Evolutionary conservation across 129 eudicot species (phyloP).

Genomic region (Logfia minima): DNA sequence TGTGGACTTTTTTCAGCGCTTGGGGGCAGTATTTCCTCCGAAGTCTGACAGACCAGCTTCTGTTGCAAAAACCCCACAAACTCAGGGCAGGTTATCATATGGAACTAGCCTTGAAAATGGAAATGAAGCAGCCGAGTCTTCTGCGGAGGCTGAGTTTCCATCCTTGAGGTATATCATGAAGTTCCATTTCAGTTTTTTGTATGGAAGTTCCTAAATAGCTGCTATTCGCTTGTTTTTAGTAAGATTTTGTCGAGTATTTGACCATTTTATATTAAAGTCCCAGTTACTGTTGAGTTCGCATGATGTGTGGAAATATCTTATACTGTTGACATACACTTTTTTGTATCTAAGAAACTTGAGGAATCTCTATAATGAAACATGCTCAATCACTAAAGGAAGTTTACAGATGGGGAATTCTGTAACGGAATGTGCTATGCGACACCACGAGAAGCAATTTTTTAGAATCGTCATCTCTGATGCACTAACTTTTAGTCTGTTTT

Average conservation of each 20-base stretch:
- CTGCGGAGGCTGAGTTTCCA: conserved; percentile 88
- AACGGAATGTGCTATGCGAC: conserved; percentile 2
- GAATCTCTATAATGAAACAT: neutral
- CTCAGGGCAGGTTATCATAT: conserved; percentile 61
- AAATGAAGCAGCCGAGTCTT: conserved; percentile 60
- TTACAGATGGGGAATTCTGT: neutral
- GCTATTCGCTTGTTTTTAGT: neutral
- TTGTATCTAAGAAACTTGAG: conserved; percentile 1
- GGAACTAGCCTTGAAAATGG: conserved; percentile 57
- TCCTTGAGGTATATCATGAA: conserved; percentile 58
- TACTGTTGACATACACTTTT: conserved; percentile 6
- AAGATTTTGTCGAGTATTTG: neutral
- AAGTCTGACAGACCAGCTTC: conserved; percentile 76
- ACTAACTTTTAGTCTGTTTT: neutral
- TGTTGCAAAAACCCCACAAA: conserved; percentile 67
- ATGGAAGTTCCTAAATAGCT: neutral
- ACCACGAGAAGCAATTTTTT: neutral
- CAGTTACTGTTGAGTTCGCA: neutral
- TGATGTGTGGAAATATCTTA: neutral
- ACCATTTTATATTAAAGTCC: neutral
- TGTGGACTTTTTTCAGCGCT: conserved; percentile 50
- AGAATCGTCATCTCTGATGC: neutral
- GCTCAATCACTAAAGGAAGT: conserved; percentile 11
- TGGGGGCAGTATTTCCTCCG: conserved; percentile 91
- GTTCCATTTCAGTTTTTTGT: conserved; percentile 1